Conservation (phyloP, 2,329 filamentous ascomycete species). For the Colletotrichum graminicola region DNA sequence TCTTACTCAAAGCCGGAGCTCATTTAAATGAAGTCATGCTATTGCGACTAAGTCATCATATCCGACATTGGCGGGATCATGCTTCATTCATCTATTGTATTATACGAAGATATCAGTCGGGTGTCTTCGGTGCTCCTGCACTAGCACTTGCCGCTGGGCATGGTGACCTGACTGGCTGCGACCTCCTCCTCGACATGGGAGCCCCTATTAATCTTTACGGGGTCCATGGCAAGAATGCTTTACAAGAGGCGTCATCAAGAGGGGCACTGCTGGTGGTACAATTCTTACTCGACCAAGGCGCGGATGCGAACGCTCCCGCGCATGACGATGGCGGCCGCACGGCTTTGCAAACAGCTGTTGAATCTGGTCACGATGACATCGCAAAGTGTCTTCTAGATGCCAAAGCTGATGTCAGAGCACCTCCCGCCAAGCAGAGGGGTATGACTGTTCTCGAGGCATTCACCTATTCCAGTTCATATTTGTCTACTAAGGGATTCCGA, state of each 20-base stretch:
- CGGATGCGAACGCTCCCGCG: not conserved
- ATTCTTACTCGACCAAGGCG: not conserved
- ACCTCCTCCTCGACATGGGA: not conserved
- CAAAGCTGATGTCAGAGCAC: not conserved
- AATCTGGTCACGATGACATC: fast-evolving
- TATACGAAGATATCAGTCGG: not conserved
- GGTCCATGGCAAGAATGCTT: fast-evolving
- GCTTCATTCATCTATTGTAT: not conserved
- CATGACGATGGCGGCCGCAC: conserved; percentile 1
- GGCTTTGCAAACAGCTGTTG: not conserved
- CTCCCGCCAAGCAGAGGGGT: not conserved
- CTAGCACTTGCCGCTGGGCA: not conserved
- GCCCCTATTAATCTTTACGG: not conserved
- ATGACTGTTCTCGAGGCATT: conserved; percentile 1
- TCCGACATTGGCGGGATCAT: fast-evolving
- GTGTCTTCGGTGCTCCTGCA: not conserved
- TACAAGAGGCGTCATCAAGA: not conserved
- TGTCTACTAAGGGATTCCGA: too few species aligned
- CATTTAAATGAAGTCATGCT: not conserved
- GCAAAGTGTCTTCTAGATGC: not conserved
- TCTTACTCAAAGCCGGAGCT: not conserved
- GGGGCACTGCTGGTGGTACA: not conserved
- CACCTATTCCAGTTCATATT: too few species aligned
- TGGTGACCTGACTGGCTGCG: not conserved
- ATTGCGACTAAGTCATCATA: not conserved